These are phyloP conservation scores for Blastocystis sp. DNA, from an alignment of 352 stramenopile genomes.

Conservation along the genomic window DNA sequence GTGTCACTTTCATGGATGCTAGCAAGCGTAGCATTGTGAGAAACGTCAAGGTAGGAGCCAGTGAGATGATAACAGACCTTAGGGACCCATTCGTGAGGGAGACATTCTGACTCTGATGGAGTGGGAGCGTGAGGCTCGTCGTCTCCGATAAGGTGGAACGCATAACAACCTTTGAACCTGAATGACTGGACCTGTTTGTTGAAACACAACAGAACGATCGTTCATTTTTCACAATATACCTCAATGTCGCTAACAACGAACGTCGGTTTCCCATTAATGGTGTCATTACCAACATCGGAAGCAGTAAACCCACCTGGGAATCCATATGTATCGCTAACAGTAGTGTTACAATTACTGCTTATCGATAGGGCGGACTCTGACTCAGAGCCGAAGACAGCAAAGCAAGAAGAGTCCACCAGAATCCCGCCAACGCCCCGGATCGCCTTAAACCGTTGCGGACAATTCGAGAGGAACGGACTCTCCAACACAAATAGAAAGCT, in stretches of 20 bases:
- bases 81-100: constrained; percentile 63
- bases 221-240: background rate
- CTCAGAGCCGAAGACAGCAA: background rate
- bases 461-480: background rate
- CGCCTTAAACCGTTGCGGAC: background rate
- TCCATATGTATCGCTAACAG: background rate
- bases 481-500: background rate
- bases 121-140: constrained; percentile 96
- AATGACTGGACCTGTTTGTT: constrained; percentile 26
- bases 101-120: constrained; percentile 98
- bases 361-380: background rate
- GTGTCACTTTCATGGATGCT: constrained; percentile 98
- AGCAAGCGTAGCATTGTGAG: constrained; percentile 95
- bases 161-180: background rate
- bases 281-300: background rate
- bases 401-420: background rate
- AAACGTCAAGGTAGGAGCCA: constrained; percentile 98
- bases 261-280: background rate
- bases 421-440: background rate
- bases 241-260: background rate
- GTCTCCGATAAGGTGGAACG: constrained; percentile 79
- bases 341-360: background rate
- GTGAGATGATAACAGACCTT: constrained; percentile 62
- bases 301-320: background rate
- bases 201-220: background rate